phyloP scores from a whole-genome alignment of 1,284 basidiomycete genomes.

The Sporisorium iseilematis-ciliati region DNA sequence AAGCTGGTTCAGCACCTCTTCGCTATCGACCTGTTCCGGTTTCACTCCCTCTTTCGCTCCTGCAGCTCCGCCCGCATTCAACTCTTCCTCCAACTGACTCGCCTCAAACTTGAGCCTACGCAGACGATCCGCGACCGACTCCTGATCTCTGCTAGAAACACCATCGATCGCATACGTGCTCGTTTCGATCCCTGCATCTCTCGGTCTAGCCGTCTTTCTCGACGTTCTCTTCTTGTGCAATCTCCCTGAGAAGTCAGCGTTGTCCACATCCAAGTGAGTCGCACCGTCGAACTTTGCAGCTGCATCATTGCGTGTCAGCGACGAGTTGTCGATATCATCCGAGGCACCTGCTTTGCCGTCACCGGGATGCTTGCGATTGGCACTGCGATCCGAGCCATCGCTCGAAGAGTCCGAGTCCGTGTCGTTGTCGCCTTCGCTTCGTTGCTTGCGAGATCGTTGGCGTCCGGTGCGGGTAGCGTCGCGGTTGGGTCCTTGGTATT shows the following conservation, averaged over 20 bases:
- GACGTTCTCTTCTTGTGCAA: slow-evolving; percentile 7
- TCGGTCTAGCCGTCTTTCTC: slow-evolving; percentile 12
- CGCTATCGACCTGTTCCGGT: slow-evolving; percentile 16
- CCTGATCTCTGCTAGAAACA: background rate
- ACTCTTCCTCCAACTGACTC: slow-evolving; percentile 44
- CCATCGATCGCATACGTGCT: slow-evolving; percentile 30
- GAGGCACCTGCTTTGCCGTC: slow-evolving; percentile 13
- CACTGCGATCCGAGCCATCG: slow-evolving; percentile 28
- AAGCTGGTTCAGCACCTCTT: slow-evolving; percentile 35
- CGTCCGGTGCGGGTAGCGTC: slow-evolving; percentile 8
- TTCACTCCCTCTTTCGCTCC: background rate
- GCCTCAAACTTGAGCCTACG: slow-evolving; percentile 48
- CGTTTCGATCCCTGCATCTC: slow-evolving; percentile 50
- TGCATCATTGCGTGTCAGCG: slow-evolving; percentile 26
- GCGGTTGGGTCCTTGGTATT: slow-evolving; percentile 17
- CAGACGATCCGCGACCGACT: slow-evolving; percentile 39
- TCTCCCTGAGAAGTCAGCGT: slow-evolving; percentile 33
- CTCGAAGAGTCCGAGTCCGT: slow-evolving; percentile 22
- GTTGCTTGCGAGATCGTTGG: slow-evolving; percentile 18
- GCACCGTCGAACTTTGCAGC: slow-evolving; percentile 37
- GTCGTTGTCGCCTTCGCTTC: slow-evolving; percentile 2
- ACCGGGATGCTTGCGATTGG: slow-evolving; percentile 33
- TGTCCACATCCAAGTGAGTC: slow-evolving; percentile 19
- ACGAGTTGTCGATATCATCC: slow-evolving; percentile 36
- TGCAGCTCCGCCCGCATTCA: slow-evolving; percentile 8